Conservation (phyloP, 768 basidiomycete genomes). For the Leccinum olivaceopallidum region DNA sequence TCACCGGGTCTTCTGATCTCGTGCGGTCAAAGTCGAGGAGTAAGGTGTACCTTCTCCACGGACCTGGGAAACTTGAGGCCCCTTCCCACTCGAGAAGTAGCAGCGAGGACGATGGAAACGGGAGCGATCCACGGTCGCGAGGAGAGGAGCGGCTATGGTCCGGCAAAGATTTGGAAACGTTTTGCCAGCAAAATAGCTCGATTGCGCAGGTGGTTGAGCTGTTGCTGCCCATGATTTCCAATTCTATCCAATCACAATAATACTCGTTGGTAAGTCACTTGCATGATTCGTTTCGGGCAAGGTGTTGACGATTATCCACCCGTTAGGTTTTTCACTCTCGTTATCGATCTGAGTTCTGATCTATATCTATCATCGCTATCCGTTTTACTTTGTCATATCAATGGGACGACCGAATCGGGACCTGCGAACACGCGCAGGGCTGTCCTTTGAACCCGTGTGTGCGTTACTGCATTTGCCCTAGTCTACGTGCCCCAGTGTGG, state of each 20-base stretch:
- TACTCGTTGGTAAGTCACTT: conserved; percentile 24
- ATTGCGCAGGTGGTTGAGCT: conserved; percentile 73
- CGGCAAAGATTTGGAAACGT: conserved; percentile 79
- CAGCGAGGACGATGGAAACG: conserved; percentile 34
- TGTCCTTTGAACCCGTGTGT: conserved; percentile 11
- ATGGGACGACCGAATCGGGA: conserved; percentile 6
- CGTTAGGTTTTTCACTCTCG: conserved; percentile 18
- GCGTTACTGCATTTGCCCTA: conserved; percentile 17
- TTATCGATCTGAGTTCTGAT: conserved; percentile 25
- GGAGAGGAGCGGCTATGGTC: conserved; percentile 63
- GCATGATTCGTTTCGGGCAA: not conserved
- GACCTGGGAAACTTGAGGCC: conserved; percentile 61
- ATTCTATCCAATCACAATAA: conserved; percentile 32
- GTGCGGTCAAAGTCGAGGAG: conserved; percentile 71
- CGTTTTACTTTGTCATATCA: conserved; percentile 24
- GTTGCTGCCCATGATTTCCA: conserved; percentile 52
- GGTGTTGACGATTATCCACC: conserved; percentile 13
- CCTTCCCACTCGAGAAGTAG: conserved; percentile 28
- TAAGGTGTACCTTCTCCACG: conserved; percentile 62
- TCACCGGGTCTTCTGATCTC: conserved; percentile 38
- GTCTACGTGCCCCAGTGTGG: conserved; percentile 29
- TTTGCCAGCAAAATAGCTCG: conserved; percentile 89
- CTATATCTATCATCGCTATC: conserved; percentile 31
- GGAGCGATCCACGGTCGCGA: conserved; percentile 35
- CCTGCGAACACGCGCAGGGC: conserved; percentile 18